Conservation (phyloP, 2,329 filamentous ascomycete species). For the Talaromyces sp. region DNA sequence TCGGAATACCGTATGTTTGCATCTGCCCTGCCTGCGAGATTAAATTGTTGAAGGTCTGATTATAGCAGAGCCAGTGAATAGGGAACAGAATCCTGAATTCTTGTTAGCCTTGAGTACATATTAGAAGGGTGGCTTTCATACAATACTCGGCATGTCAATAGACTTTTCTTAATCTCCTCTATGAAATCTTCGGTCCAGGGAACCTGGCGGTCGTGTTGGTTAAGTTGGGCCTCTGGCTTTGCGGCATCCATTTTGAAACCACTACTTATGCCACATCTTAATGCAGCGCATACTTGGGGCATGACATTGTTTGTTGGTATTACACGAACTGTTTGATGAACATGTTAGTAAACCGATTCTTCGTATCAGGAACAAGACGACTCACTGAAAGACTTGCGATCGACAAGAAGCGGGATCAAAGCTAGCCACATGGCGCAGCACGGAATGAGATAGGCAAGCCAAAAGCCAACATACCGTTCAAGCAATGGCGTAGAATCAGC, state of each 20-base stretch:
- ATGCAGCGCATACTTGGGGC: constrained; percentile 1
- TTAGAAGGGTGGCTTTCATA: too few species aligned
- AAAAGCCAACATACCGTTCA: constrained; percentile 24
- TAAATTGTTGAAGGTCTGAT: constrained; percentile 26
- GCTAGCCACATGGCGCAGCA: constrained; percentile 15
- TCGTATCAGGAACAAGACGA: not conserved
- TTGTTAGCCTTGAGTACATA: too few species aligned
- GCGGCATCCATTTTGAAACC: constrained; percentile 13
- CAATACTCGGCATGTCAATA: constrained; percentile 7
- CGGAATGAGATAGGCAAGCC: constrained; percentile 21
- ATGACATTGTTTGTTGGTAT: constrained; percentile 4
- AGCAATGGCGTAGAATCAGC: constrained; percentile 17
- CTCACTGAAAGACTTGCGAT: constrained; percentile 5
- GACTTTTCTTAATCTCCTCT: constrained; percentile 8
- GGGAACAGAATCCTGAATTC: constrained; percentile 8
- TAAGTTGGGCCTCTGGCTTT: constrained; percentile 9
- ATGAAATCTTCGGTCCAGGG: constrained; percentile 12
- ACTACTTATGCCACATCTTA: not conserved
- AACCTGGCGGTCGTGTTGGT: constrained; percentile 6
- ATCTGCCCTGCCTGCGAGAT: constrained; percentile 60
- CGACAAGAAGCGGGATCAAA: constrained; percentile 11
- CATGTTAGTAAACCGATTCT: not conserved
- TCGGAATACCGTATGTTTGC: constrained; percentile 54
- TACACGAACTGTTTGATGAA: not conserved
- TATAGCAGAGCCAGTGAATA: constrained; percentile 18